Evolutionary conservation across 768 basidiomycete species (phyloP).

Genomic region (Termitomyces sp.): DNA sequence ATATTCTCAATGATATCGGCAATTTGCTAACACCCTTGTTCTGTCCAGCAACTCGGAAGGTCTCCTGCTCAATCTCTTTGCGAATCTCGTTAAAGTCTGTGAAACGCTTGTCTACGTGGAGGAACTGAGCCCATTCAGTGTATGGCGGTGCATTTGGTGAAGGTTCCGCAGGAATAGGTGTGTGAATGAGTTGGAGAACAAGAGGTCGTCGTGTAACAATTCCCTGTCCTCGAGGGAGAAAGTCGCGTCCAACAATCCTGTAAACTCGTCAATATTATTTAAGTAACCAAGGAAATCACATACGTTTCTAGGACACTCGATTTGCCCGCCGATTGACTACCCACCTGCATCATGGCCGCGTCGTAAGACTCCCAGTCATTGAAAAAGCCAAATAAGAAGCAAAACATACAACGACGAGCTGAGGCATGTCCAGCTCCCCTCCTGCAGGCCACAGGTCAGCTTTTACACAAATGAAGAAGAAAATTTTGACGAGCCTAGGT

Average conservation of each 20-base stretch:
- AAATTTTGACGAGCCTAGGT: conserved; percentile 59
- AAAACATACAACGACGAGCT: conserved; percentile 76
- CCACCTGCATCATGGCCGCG: conserved; percentile 55
- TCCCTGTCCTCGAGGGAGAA: conserved; percentile 84
- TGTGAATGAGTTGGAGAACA: conserved; percentile 93
- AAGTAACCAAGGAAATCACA: conserved; percentile 28
- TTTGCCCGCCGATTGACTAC: conserved; percentile 95
- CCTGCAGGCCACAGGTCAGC: conserved; percentile 39
- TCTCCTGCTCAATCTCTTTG: conserved; percentile 97
- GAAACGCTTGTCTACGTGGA: conserved; percentile 94
- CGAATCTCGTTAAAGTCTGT: conserved; percentile 95
- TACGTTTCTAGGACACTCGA: conserved; percentile 96
- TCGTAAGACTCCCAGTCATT: background rate
- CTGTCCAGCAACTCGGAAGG: conserved; percentile 94
- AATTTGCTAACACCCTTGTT: conserved; percentile 98
- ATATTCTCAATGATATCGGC: conserved; percentile 94
- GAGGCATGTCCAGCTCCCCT: conserved; percentile 91
- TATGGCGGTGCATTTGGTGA: conserved; percentile 44
- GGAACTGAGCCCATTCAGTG: conserved; percentile 94
- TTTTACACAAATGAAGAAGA: conserved; percentile 3
- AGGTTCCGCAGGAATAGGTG: conserved; percentile 56
- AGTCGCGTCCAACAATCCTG: conserved; percentile 93
- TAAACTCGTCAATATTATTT: background rate
- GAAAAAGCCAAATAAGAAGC: background rate
- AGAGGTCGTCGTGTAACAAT: conserved; percentile 97